Percentiles rank a stretch among this genome's conserved stretches.
Evolutionary conservation across 2,329 filamentous ascomycete genomes (phyloP).

Genomic region (Monilinia fructicola): DNA sequence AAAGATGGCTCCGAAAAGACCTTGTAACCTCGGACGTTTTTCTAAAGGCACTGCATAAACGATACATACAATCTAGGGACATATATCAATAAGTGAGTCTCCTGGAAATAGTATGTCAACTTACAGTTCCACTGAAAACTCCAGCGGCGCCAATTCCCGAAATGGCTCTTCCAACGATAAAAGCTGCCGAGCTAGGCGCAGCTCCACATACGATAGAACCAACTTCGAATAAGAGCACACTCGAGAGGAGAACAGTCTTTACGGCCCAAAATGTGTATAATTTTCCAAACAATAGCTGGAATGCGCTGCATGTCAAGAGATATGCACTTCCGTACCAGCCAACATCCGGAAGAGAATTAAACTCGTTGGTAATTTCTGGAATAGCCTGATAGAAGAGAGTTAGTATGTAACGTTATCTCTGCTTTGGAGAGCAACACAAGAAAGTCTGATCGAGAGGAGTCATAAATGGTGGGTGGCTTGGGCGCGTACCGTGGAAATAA

Average conservation of each 20-base stretch:
- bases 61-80: neutral
- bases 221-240: neutral
- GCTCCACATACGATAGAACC: neutral
- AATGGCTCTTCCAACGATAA: conserved; percentile 10
- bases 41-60: neutral
- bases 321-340: conserved; percentile 44
- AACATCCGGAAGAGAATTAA: neutral
- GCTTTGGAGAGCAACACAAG: conserved; percentile 36
- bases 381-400: conserved; percentile 42
- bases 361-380: conserved; percentile 29
- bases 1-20: conserved; percentile 14
- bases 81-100: neutral
- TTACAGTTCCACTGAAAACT: neutral
- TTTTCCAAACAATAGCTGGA: neutral
- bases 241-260: neutral
- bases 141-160: neutral
- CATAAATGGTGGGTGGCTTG: neutral
- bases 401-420: conserved; percentile 5
- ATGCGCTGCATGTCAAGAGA: neutral
- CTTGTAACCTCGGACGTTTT: conserved; percentile 9
- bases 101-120: neutral
- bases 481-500: neutral
- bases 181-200: neutral
- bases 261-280: conserved; percentile 27
- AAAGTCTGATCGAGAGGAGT: conserved; percentile 37